Base-by-base conservation (phyloP, 805 yeast species). In the Suhomyces vadensis region DNA sequence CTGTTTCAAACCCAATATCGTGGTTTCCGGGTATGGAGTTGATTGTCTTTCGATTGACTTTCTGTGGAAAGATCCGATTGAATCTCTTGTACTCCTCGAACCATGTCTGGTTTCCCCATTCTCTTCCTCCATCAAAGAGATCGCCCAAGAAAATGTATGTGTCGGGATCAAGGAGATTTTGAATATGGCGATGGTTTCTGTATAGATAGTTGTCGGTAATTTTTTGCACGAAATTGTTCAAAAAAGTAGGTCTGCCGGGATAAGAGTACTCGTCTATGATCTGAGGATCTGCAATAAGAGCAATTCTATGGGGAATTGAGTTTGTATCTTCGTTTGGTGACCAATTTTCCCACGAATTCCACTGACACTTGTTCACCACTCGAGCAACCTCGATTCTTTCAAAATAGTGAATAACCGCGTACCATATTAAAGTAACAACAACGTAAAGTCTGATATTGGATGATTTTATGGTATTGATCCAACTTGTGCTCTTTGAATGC, bases 41-140 rank as follows among this genome's bases (percentile, higher is more conserved):
- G 41, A 61, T 57, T 20, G 64, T 63, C 17, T 64, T 53, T 40
- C 78, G 68, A 42, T 71, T 65, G n/a, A 74, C 67, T 44, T 73
- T 73, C 47, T 70, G 67, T 5, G 85, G 83, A 62, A 87, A 92
- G 3, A 94, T 78, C 1, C 61, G 50, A 50, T 79, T 75, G 63
- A 86, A 94, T 41, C 99, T 69, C 16, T 62, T 56, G 55, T 75
- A 83, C 62, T 94, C 98, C 10, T 72, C 66, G 43, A 78, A 64
- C 95, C 96, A 89, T 7, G 52, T 58, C 25, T 75, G 75, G 49
- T 79, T 81, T 31, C 77, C 79, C 92, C 96, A 90, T 43, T 83
- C 84, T 46, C 99, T 74, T 0, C 98, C 98, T 9, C 97, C 97
- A 65, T 94, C 99, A 60, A 92, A 86, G 53, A 92, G 64, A 61